A percentile compares a stretch with the other conserved stretches of the same genome.
Evolutionary conservation across 2,329 filamentous ascomycete species (phyloP).

Genomic region (Colletotrichum gigasporum): DNA sequence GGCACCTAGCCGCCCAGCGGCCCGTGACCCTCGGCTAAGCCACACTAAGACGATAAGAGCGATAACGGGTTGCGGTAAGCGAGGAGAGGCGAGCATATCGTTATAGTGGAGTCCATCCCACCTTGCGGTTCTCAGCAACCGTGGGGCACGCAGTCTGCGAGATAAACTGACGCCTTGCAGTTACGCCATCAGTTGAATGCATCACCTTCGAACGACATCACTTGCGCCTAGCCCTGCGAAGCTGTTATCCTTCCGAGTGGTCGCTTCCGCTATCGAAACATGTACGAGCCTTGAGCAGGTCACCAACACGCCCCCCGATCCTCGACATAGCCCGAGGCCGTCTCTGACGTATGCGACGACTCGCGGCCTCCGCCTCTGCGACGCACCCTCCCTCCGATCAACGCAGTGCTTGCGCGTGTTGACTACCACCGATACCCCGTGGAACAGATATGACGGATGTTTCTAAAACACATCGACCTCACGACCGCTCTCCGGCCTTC

Average conservation of each 20-base stretch:
- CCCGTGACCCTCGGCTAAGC: too few relatives aligned
- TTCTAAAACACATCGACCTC: conserved; percentile 93
- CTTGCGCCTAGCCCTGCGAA: not conserved
- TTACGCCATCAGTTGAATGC: not conserved
- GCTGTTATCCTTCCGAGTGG: not conserved
- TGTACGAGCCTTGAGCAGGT: conserved; percentile 12
- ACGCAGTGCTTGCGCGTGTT: conserved; percentile 3
- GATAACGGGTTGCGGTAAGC: too few relatives aligned
- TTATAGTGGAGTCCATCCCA: too few relatives aligned
- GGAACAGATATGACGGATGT: conserved; percentile 79
- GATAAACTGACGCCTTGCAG: conserved; percentile 22
- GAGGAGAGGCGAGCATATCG: too few relatives aligned
- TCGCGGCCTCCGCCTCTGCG: conserved; percentile 1
- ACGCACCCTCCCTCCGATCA: not conserved
- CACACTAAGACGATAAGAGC: too few relatives aligned
- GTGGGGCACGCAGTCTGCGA: conserved; percentile 11
- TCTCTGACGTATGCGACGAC: conserved; percentile 16
- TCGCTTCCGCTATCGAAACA: not conserved
- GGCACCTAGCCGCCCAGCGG: conserved; percentile 1
- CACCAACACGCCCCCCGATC: not conserved
- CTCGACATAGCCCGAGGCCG: conserved; percentile 3
- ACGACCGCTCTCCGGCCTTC: conserved; percentile 95
- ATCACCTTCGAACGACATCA: not conserved
- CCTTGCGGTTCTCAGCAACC: not conserved
- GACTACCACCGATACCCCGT: not conserved